A percentile compares a stretch with the other conserved stretches of the same genome.
These are phyloP conservation scores for Phaeosphaeriaceae sp. DNA, from an alignment of 2,329 filamentous ascomycete species.

Conservation along the genomic window DNA sequence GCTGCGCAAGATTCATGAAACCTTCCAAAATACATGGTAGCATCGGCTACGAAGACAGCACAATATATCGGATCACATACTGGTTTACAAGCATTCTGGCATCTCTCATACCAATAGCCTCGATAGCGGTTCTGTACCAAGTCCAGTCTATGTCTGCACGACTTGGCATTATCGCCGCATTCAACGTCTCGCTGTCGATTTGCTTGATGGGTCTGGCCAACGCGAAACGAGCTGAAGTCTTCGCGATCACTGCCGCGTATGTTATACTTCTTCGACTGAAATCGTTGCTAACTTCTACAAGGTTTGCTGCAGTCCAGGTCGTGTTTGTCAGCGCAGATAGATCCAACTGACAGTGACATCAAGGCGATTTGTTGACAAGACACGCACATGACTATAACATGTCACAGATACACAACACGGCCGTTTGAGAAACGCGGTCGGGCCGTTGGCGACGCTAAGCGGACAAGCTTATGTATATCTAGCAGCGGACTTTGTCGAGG, in stretches of 20 bases:
- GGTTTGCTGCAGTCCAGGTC: constrained; percentile 14
- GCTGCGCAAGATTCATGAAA: constrained; percentile 19
- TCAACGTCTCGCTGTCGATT: constrained; percentile 29
- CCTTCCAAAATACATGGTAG: constrained; percentile 9
- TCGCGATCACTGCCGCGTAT: constrained; percentile 36
- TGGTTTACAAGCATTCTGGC: constrained; percentile 28
- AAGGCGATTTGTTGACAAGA: neutral
- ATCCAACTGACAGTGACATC: neutral
- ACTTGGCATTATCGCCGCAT: constrained; percentile 25
- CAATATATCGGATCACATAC: constrained; percentile 20
- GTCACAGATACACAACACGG: too few species aligned
- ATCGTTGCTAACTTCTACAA: neutral
- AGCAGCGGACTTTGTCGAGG: too few species aligned
- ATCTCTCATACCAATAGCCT: constrained; percentile 27
- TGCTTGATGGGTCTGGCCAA: constrained; percentile 27
- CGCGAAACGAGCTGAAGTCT: constrained; percentile 31
- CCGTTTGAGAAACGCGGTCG: too few species aligned
- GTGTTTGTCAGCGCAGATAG: constrained; percentile 6
- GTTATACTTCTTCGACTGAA: constrained; percentile 2
- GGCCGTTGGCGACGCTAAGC: too few species aligned
- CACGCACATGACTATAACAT: neutral
- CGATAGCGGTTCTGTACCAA: constrained; percentile 20
- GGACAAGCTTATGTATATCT: too few species aligned
- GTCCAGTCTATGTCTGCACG: constrained; percentile 16
- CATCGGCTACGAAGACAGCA: constrained; percentile 16